phyloP scores from a whole-genome alignment of 2,329 filamentous ascomycete species.

The Stachybotrys chartarum region DNA sequence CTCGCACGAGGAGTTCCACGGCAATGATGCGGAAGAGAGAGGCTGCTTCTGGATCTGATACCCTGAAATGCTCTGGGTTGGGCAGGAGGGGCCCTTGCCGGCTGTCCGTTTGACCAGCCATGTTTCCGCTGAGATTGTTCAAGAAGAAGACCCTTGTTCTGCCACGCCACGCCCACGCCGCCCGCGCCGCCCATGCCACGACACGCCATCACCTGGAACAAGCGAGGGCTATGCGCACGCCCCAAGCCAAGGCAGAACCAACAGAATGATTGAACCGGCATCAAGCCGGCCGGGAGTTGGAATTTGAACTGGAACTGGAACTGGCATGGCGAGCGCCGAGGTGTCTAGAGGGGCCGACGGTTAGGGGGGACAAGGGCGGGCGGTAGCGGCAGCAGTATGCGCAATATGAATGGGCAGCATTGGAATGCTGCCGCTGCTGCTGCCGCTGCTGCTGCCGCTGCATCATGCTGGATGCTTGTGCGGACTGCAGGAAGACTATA shows the following conservation, averaged over 20 bases:
- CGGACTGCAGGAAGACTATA: neutral
- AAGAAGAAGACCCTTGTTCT: neutral
- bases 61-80: neutral
- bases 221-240: neutral
- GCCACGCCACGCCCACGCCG: neutral
- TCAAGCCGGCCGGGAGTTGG: neutral
- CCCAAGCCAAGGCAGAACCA: neutral
- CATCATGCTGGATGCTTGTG: no score
- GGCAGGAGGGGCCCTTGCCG: neutral
- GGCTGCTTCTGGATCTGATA: no score
- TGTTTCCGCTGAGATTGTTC: constrained; percentile 5
- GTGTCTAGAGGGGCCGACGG: neutral
- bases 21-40: neutral
- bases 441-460: no score
- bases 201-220: neutral
- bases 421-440: neutral
- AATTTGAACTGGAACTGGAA: no score
- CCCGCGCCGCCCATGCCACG: neutral
- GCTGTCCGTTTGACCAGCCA: constrained; percentile 3
- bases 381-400: neutral
- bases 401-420: neutral
- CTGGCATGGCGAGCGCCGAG: no score
- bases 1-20: neutral
- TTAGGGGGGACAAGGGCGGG: neutral
- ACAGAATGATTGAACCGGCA: neutral